Conservation (phyloP, 73 alveolate species). For the Tetrahymena borealis region DNA sequence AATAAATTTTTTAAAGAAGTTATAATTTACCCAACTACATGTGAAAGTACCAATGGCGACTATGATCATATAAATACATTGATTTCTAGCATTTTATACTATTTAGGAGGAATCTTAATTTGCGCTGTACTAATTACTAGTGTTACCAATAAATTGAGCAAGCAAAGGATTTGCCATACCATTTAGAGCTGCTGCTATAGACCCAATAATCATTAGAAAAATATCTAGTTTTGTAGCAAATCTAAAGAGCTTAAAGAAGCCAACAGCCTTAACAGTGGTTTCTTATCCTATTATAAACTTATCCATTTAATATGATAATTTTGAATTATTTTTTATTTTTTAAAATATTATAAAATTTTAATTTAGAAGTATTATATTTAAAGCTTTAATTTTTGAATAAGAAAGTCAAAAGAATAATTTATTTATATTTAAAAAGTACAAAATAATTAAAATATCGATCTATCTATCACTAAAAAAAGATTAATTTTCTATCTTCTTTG, state of each 20-base stretch:
- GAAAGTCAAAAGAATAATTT: too few relatives aligned
- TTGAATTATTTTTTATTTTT: background rate
- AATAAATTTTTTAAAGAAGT: background rate
- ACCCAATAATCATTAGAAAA: conserved; percentile 35
- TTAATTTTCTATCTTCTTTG: too few relatives aligned
- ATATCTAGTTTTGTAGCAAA: conserved; percentile 34
- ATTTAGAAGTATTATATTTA: too few relatives aligned
- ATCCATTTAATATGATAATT: background rate
- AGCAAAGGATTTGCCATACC: conserved; percentile 51
- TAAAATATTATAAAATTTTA: too few relatives aligned
- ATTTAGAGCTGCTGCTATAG: conserved; percentile 32
- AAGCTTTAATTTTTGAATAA: too few relatives aligned
- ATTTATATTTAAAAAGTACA: too few relatives aligned
- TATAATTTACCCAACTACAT: background rate
- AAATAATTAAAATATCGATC: too few relatives aligned
- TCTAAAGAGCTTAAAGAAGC: conserved; percentile 17
- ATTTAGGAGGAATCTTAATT: background rate
- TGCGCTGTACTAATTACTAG: conserved; percentile 43
- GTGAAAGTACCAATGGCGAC: background rate
- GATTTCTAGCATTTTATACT: background rate
- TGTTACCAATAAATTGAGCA: conserved; percentile 41
- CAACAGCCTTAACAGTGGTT: background rate
- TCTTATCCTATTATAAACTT: background rate
- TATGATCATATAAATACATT: background rate
- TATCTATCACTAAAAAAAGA: too few relatives aligned